Conservation (phyloP, 164 flowering plant species). For the Macadamia tetraphylla region DNA sequence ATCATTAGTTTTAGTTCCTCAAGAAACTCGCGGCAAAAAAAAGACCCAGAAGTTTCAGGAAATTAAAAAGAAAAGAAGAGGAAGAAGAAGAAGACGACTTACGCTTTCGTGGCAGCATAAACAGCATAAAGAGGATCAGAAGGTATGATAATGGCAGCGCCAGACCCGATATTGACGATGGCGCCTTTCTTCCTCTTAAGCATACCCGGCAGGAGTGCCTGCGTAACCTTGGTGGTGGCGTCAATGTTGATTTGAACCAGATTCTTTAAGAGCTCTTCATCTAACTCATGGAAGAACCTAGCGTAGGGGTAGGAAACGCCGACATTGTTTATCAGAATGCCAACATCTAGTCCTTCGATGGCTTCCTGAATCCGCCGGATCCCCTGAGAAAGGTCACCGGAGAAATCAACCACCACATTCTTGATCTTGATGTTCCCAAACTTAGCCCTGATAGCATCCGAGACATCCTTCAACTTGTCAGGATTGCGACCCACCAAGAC, state of each 20-base stretch:
- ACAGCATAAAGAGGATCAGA: slow-evolving; percentile 45
- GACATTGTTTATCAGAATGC: slow-evolving; percentile 64
- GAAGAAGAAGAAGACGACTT: slow-evolving; percentile 15
- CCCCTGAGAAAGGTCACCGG: slow-evolving; percentile 50
- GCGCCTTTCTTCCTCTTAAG: slow-evolving; percentile 50
- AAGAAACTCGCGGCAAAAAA: too few species aligned
- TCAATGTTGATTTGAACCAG: slow-evolving; percentile 44
- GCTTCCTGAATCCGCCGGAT: slow-evolving; percentile 39
- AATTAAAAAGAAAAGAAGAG: too few species aligned
- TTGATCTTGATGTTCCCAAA: slow-evolving; percentile 36
- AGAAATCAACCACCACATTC: slow-evolving; percentile 57
- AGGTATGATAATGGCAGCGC: slow-evolving; percentile 29
- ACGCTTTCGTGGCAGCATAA: slow-evolving; percentile 67
- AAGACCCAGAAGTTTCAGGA: too few species aligned
- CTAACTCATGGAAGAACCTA: slow-evolving; percentile 48
- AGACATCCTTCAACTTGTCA: slow-evolving; percentile 43
- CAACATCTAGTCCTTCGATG: slow-evolving; percentile 61
- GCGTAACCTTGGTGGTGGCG: slow-evolving; percentile 39
- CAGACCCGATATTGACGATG: slow-evolving; percentile 57
- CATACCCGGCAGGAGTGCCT: slow-evolving; percentile 46
- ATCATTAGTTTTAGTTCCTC: neutral
- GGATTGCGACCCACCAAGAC: slow-evolving; percentile 64
- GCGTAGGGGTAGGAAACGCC: slow-evolving; percentile 51
- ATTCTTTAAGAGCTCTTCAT: slow-evolving; percentile 26
- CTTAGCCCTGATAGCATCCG: slow-evolving; percentile 34